Base-by-base conservation (phyloP, 352 stramenopile genomes). In the Phytophthora idaei region DNA sequence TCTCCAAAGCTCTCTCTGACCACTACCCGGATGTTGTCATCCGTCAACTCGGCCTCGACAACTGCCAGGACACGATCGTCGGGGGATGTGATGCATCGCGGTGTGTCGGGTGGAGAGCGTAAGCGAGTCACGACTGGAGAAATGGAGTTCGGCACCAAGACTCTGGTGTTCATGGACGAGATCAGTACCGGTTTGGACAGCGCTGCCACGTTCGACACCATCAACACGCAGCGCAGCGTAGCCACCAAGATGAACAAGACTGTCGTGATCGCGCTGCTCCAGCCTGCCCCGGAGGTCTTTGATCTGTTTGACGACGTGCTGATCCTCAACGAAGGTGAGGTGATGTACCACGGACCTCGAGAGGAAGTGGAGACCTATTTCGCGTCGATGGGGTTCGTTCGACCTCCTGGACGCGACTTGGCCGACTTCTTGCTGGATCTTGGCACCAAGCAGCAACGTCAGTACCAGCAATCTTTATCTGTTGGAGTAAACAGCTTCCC, bases 71-170 rank as follows among this genome's bases (percentile, higher is more conserved):
- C 58, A 88, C 83, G 6, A 67, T 89, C 27, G 72, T 89, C 5
- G 84, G 80, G 80, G 27, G 74, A 83, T 25, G 31, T 49, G n/a
- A 86, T 86, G 69, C 34, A 83, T 15, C 76, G 80, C 15, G 80
- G 79, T n/a, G 71, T 96, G 11, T 91, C 74, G 6, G 92, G 92
- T 45, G 90, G 92, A 28, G 92, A 98, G 70, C 85, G 83, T 62
- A 97, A 97, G 72, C 76, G 92, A n/a, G 79, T 96, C 17, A 97
- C 93, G 57, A 90, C 91, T 37, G 87, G 81, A 14, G 90, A 90
- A 37, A 92, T 96, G 69, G 72, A 97, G 50, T 78, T 97, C 8
- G 93, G 86, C 1, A 73, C 86, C 63, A 86, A 90, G n/a, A 58
- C 57, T 2, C 74, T 93, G 28, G 61, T 87, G 8, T 57, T 96